A percentile compares a stretch with the other conserved stretches of the same genome.
Evolutionary conservation across 805 yeast genomes (phyloP).

Genomic region (Candida loeiensis): DNA sequence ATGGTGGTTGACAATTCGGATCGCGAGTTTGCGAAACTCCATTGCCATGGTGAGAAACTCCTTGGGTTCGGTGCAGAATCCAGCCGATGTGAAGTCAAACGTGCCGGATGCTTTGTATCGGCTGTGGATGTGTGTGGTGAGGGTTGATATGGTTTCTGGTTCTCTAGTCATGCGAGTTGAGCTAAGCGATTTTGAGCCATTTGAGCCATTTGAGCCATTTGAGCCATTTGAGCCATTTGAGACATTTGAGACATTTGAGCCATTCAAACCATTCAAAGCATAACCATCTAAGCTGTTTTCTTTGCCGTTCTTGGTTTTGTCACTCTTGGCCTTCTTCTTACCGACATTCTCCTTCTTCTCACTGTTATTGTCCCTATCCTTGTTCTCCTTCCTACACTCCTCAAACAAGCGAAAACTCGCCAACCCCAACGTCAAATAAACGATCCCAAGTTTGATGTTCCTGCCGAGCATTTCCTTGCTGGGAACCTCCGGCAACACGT

Average conservation of each 20-base stretch:
- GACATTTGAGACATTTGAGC: too few species aligned
- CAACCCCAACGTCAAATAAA: conserved; percentile 24
- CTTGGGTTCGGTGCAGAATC: not conserved
- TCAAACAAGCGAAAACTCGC: conserved; percentile 16
- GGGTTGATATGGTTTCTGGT: too few species aligned
- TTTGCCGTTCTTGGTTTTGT: too few species aligned
- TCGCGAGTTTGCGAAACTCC: conserved; percentile 33
- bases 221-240: too few species aligned
- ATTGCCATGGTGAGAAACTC: conserved; percentile 24
- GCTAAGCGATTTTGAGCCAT: too few species aligned
- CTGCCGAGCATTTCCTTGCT: conserved; percentile 7
- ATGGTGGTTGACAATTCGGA: conserved; percentile 36
- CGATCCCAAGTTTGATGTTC: conserved; percentile 22
- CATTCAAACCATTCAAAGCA: too few species aligned
- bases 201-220: too few species aligned
- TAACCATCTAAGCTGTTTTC: too few species aligned
- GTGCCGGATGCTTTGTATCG: not conserved
- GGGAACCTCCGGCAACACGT: conserved; percentile 6
- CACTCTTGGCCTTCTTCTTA: conserved; percentile 14
- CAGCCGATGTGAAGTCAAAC: conserved; percentile 9
- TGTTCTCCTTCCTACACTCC: not conserved
- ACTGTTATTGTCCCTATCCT: not conserved
- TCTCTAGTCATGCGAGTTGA: too few species aligned
- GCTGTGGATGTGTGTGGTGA: too few species aligned
- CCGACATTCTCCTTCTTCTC: not conserved